Base-by-base conservation (phyloP, 768 basidiomycete species). In the Rossbeevera mucosa region DNA sequence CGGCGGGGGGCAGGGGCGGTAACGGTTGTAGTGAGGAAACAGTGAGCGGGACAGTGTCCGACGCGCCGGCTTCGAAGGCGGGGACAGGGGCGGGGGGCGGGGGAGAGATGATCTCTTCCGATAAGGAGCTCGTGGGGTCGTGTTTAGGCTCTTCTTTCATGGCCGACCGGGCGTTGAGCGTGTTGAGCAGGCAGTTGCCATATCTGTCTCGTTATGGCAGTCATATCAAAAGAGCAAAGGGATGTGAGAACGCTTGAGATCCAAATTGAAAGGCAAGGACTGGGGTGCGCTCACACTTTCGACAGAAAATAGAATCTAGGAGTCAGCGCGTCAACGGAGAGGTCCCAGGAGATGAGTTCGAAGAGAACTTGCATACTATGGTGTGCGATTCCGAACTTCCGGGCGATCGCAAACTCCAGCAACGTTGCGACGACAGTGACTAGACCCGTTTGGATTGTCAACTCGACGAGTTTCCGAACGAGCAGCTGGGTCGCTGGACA, bases 391-490 rank as follows among this genome's bases (percentile, higher is more conserved):
- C 47, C 52, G 16, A 38, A 24, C 20, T 18, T 44, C n/a, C 30
- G 55, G 20, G 55, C 55, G 12, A 54, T 36, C 20, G 26, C 7
- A 44, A 56, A 56, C 40, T 57, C 55, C 18, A 57, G 52, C 11
- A 57, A 13, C n/a, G 53, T 55, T 6, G 53, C 55, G 1, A 54
- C 22, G 14, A 57, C 55, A 5, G 55, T 57, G 18, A 43, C 54
- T 9, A 57, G 25, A 5, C 48, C 56, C 4, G 55, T 56, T 44
- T 56, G 53, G 43, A 56, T 54, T 18, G 55, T 56, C 21, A 56
- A 43, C 43, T 56, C 54, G 31, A 56, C 16, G 24, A 56, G 55
- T 33, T 50, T 55, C n/a, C 43, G 44, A 29, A 57, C 40, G 21
- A 51, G 48, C 5, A 47, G 43, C 7, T 56, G 56, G 36, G 53